phyloP scores from a whole-genome alignment of 2,329 filamentous ascomycete species.

The Aspergillus bombycis region DNA sequence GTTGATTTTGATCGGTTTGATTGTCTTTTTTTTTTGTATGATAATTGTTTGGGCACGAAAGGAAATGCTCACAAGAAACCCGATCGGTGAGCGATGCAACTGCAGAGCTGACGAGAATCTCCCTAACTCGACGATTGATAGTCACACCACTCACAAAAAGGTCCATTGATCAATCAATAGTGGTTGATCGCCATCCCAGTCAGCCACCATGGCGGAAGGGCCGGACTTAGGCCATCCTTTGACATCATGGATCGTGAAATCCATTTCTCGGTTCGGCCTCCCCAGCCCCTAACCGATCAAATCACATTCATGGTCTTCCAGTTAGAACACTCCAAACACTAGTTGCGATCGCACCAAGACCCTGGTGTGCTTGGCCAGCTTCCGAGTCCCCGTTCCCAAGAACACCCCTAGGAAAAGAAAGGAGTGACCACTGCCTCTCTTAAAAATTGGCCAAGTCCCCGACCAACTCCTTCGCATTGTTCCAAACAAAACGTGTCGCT shows the following conservation, averaged over 20 bases:
- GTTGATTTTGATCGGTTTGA: too few relatives aligned
- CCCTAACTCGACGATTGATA: not conserved
- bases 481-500: not conserved
- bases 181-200: not conserved
- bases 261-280: conserved; percentile 1
- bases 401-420: conserved; percentile 5
- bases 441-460: conserved; percentile 8
- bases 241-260: conserved; percentile 14
- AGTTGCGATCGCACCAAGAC: conserved; percentile 11
- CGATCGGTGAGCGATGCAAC: not conserved
- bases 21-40: too few relatives aligned
- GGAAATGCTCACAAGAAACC: not conserved
- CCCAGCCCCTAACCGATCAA: conserved; percentile 1
- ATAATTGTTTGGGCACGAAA: too few relatives aligned
- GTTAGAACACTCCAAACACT: conserved; percentile 8
- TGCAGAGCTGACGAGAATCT: not conserved
- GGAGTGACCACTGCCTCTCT: conserved; percentile 2
- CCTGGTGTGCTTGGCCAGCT: conserved; percentile 10
- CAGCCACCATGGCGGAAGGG: conserved; percentile 6
- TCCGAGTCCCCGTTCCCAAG: conserved; percentile 2
- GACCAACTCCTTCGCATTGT: conserved; percentile 7
- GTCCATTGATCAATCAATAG: not conserved
- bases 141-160: not conserved
- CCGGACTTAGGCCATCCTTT: conserved; percentile 4
- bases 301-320: not conserved